A percentile compares a stretch with the other conserved stretches of the same genome.
Evolutionary conservation across 2,329 filamentous ascomycete genomes (phyloP).

Genomic region (Samsoniella hepiali): DNA sequence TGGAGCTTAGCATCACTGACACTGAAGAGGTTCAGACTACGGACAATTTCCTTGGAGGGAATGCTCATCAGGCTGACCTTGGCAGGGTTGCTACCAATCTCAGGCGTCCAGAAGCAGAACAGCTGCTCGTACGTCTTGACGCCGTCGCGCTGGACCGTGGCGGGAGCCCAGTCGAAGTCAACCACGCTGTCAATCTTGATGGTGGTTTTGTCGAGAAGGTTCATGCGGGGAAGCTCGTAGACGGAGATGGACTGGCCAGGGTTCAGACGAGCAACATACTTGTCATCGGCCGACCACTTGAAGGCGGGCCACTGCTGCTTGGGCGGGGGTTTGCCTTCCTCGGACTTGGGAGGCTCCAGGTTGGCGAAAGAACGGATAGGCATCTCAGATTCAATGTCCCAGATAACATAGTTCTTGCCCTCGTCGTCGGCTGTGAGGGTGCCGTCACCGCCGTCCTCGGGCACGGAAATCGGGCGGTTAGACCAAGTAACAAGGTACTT

Average conservation of each 20-base stretch:
- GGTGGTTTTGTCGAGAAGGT: slow-evolving; percentile 81
- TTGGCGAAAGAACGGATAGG: slow-evolving; percentile 92
- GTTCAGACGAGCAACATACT: slow-evolving; percentile 90
- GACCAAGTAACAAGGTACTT: slow-evolving; percentile 97
- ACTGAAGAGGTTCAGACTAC: slow-evolving; percentile 95
- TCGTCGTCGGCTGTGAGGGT: slow-evolving; percentile 88
- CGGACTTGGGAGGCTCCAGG: slow-evolving; percentile 66
- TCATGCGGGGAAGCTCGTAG: slow-evolving; percentile 87
- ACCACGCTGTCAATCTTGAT: slow-evolving; percentile 96
- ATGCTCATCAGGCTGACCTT: slow-evolving; percentile 96
- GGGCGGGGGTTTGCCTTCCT: slow-evolving; percentile 63
- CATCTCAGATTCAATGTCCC: slow-evolving; percentile 88
- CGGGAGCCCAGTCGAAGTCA: slow-evolving; percentile 97
- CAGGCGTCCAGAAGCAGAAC: slow-evolving; percentile 97
- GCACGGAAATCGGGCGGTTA: slow-evolving; percentile 85
- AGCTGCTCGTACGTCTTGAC: slow-evolving; percentile 93
- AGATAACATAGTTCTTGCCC: slow-evolving; percentile 98
- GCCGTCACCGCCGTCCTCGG: slow-evolving; percentile 80
- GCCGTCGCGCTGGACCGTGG: slow-evolving; percentile 75
- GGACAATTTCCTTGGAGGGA: slow-evolving; percentile 88
- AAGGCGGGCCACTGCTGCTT: slow-evolving; percentile 98
- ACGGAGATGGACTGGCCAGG: slow-evolving; percentile 86
- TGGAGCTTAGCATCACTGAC: slow-evolving; percentile 96
- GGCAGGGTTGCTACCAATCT: slow-evolving; percentile 95
- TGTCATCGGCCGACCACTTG: slow-evolving; percentile 98